Percentiles rank a stretch among this genome's conserved stretches.
Evolutionary conservation across 805 yeast species (phyloP).

Genomic region (Saccharomycopsis fibuligera): DNA sequence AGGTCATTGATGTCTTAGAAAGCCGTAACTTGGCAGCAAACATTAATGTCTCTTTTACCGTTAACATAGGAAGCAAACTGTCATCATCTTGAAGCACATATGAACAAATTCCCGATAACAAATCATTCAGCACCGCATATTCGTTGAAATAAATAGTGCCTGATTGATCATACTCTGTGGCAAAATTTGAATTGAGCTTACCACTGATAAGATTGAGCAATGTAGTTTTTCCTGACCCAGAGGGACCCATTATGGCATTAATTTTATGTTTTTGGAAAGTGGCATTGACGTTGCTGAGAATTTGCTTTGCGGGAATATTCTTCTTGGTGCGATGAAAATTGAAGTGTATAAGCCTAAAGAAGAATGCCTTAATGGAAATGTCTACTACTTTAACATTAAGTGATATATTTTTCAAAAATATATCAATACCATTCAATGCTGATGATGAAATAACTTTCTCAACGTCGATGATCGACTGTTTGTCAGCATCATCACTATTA

Average conservation of each 20-base stretch:
- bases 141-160: slow-evolving; percentile 44
- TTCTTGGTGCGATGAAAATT: neutral
- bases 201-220: slow-evolving; percentile 58
- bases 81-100: slow-evolving; percentile 82
- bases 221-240: slow-evolving; percentile 75
- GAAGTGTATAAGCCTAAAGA: neutral
- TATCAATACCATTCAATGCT: slow-evolving; percentile 8
- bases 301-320: slow-evolving; percentile 27
- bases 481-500: neutral
- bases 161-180: slow-evolving; percentile 27
- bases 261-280: slow-evolving; percentile 47
- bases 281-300: slow-evolving; percentile 44
- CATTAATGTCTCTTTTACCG: slow-evolving; percentile 70
- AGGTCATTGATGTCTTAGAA: slow-evolving; percentile 33
- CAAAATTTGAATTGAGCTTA: slow-evolving; percentile 38
- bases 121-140: slow-evolving; percentile 29
- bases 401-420: slow-evolving; percentile 5
- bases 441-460: neutral
- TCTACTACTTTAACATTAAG: slow-evolving; percentile 12
- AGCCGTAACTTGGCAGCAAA: slow-evolving; percentile 68
- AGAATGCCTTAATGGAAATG: slow-evolving; percentile 10
- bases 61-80: slow-evolving; percentile 59
- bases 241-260: slow-evolving; percentile 76
- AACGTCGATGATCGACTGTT: neutral
- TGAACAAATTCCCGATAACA: slow-evolving; percentile 46